Evolutionary conservation across 2,329 filamentous ascomycete species (phyloP).

Genomic region (Nothophoma quercina): DNA sequence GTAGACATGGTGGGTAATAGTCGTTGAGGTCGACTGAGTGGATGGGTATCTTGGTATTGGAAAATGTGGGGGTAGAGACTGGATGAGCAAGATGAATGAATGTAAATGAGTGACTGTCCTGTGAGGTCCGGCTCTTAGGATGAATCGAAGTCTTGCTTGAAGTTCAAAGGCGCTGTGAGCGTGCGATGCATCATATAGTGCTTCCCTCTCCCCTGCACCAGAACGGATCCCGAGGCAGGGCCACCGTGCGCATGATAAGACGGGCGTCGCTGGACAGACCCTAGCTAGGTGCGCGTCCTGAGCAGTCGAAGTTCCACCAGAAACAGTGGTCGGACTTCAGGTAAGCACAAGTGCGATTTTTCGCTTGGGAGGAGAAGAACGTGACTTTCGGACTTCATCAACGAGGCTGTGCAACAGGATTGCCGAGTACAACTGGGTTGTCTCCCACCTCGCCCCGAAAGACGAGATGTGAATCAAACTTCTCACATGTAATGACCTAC

Average conservation of each 20-base stretch:
- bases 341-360: background rate
- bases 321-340: background rate
- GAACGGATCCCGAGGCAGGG: slow-evolving; percentile 6
- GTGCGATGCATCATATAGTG: slow-evolving; percentile 15
- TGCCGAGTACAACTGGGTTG: slow-evolving; percentile 3
- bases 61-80: slow-evolving; percentile 9
- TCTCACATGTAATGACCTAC: background rate
- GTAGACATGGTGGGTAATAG: slow-evolving; percentile 8
- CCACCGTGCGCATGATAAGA: background rate
- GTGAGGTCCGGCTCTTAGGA: slow-evolving; percentile 21
- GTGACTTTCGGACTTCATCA: slow-evolving; percentile 5
- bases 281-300: background rate
- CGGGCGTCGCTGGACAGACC: slow-evolving; percentile 12
- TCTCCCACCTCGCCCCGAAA: no score
- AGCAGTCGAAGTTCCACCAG: background rate
- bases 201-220: background rate
- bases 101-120: slow-evolving; percentile 19
- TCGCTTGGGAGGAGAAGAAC: background rate
- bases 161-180: background rate
- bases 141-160: slow-evolving; percentile 17
- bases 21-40: background rate
- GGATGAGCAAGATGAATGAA: slow-evolving; percentile 1
- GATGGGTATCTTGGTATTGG: background rate
- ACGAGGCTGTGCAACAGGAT: slow-evolving; percentile 8
- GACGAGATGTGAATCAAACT: background rate